Evolutionary conservation across 805 yeast species (phyloP).

Genomic region (Wickerhamomyces bisporus): DNA sequence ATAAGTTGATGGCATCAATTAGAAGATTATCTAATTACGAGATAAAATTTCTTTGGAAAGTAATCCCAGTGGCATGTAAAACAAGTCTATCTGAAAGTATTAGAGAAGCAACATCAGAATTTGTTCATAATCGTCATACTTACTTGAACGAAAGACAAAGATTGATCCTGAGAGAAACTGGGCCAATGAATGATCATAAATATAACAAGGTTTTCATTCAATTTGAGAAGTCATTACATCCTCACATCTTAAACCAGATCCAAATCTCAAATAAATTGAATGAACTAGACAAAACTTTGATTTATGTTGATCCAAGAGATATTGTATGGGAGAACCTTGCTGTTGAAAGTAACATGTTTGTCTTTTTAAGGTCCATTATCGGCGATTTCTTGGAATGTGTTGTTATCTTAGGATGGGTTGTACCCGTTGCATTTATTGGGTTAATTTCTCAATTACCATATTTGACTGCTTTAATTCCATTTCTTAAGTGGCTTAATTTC

Average conservation of each 20-base stretch:
- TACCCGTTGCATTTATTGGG: constrained; percentile 81
- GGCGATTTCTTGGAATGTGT: constrained; percentile 43
- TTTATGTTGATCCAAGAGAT: constrained; percentile 61
- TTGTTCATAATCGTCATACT: constrained; percentile 5
- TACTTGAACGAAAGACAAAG: constrained; percentile 10
- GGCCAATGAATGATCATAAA: constrained; percentile 22
- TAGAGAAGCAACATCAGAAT: constrained; percentile 1
- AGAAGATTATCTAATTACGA: constrained; percentile 9
- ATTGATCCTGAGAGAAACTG: constrained; percentile 15
- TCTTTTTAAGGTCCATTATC: constrained; percentile 33
- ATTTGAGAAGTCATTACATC: constrained; percentile 51
- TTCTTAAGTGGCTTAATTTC: constrained; percentile 46
- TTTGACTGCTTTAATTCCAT: constrained; percentile 56
- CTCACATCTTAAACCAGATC: constrained; percentile 61
- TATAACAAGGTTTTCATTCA: constrained; percentile 53
- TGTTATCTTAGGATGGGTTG: constrained; percentile 63
- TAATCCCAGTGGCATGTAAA: constrained; percentile 6
- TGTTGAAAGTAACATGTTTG: constrained; percentile 31
- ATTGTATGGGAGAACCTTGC: constrained; percentile 65
- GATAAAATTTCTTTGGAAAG: constrained; percentile 3
- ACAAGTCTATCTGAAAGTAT: constrained; percentile 1
- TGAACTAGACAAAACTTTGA: constrained; percentile 36
- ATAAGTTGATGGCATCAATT: not conserved
- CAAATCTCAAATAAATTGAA: constrained; percentile 40
- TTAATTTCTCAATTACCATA: constrained; percentile 70